Conservation (phyloP, 805 yeast species). For the Hanseniaspora occidentalis region DNA sequence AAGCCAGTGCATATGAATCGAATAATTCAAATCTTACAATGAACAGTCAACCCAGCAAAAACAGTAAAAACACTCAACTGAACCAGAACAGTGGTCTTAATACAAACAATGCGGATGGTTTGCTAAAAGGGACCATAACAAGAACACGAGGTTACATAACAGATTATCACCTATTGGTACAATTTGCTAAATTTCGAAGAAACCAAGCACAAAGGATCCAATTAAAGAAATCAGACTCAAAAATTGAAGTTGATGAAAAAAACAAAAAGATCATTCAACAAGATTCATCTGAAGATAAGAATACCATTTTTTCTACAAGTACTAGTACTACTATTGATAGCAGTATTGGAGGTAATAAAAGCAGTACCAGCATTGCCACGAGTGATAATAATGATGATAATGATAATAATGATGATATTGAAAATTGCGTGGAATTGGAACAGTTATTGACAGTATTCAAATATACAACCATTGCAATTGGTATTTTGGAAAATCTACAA, state of each 20-base stretch:
- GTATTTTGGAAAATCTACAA: constrained; percentile 31
- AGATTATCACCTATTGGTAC: constrained; percentile 31
- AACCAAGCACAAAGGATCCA: constrained; percentile 22
- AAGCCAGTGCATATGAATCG: too few species aligned
- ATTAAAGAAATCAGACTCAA: constrained; percentile 17
- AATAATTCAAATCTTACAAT: too few species aligned
- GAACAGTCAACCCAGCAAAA: too few species aligned
- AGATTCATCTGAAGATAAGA: too few species aligned
- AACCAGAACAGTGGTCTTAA: constrained; percentile 10
- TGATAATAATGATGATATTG: too few species aligned
- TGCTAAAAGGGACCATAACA: constrained; percentile 45
- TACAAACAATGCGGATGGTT: constrained; percentile 5
- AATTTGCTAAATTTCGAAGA: constrained; percentile 29
- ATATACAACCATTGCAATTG: constrained; percentile 10
- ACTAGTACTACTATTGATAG: too few species aligned
- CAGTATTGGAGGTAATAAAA: too few species aligned
- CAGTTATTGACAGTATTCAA: constrained; percentile 24
- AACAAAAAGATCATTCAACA: too few species aligned
- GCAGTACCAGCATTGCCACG: constrained; percentile 17
- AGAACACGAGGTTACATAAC: constrained; percentile 42
- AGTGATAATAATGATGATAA: constrained; percentile 28
- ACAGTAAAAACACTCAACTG: too few species aligned
- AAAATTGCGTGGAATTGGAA: constrained; percentile 31
- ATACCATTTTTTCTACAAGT: too few species aligned
- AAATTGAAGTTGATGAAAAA: too few species aligned